Percentiles rank a stretch among this genome's conserved stretches.
Conservation (phyloP, 2,329 filamentous ascomycete genomes). For the Thelonectria olida region DNA sequence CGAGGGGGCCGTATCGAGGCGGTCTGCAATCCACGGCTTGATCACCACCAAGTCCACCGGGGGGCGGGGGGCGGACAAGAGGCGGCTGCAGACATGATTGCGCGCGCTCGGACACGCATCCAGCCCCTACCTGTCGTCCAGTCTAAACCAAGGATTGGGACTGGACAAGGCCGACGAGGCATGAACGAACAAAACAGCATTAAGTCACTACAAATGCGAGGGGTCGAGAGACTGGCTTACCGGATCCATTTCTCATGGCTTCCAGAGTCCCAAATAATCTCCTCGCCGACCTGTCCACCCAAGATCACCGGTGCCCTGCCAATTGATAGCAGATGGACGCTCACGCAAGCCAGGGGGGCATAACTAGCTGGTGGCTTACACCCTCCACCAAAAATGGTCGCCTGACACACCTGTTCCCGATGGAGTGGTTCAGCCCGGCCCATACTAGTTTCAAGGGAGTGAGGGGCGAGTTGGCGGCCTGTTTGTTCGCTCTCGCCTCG, state of each 20-base stretch:
- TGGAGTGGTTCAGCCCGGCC: slow-evolving; percentile 37
- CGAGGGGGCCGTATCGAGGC: slow-evolving; percentile 7
- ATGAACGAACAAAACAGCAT: slow-evolving; percentile 1
- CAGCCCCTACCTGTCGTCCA: slow-evolving; percentile 5
- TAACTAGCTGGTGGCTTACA: not conserved
- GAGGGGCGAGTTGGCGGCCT: slow-evolving; percentile 12
- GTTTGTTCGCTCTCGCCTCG: slow-evolving; percentile 13
- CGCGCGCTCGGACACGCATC: slow-evolving; percentile 13
- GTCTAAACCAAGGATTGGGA: not conserved
- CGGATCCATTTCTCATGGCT: slow-evolving; percentile 10
- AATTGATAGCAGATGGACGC: not conserved
- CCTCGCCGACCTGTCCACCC: slow-evolving; percentile 14
- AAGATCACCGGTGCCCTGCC: slow-evolving; percentile 13
- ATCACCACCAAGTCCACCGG: slow-evolving; percentile 1
- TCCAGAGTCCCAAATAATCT: slow-evolving; percentile 5
- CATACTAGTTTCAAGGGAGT: slow-evolving; percentile 11
- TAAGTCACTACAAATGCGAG: not conserved
- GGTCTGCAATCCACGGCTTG: slow-evolving; percentile 22
- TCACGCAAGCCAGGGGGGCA: slow-evolving; percentile 4
- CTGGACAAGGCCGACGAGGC: not conserved
- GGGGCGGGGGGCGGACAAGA: not conserved
- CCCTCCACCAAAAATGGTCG: slow-evolving; percentile 22
- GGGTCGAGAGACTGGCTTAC: slow-evolving; percentile 3
- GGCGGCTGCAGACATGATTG: not conserved
- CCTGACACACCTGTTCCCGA: slow-evolving; percentile 35